Base-by-base conservation (phyloP, 805 yeast genomes). In the Debaryomyces hansenii region DNA sequence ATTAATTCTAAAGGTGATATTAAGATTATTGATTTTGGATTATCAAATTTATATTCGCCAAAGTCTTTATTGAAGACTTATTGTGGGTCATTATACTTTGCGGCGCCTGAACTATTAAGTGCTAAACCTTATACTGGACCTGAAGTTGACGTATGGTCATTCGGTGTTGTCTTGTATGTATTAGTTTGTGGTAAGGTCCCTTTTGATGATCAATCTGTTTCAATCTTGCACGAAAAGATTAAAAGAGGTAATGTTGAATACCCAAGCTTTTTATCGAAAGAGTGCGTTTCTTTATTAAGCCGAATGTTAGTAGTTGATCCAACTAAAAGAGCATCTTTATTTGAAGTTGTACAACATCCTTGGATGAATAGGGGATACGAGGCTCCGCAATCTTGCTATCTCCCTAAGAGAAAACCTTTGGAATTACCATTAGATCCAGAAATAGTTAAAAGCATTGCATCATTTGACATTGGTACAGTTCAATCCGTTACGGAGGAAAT, bases 181-280 rank as follows among this genome's bases (percentile, higher is more conserved):
- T 74, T 94, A 50, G 97, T 94, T 2, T 91, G 97, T 64, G 99
- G 99, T 45, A 91, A 90, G 64, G 98, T 94, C 11, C 99, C 99
- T 7, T 94, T 94, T 64, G 99, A 94, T 65, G 98, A 94, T 62
- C 95, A 90, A 58, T 84, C 88, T 54, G 96, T 95, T 52, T 84
- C 91, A 39, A 91, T 87, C 1, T 75, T 94, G 56, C 99, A 94
- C 64, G 96, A 90, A 52, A 91, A 91, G 65, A 94, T 94, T 63
- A 94, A 92, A 63, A 80, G 84, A 54, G 99, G 98, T 35, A 77
- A 83, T 51, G 96, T 94, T 9, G 96, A 90, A 54, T 94, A 94
- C 64, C 98, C 99, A 6, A 77, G 79, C 32, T 83, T 84, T 68
- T 69, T 94, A 40, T 84, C 96, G 5, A 74, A 79, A 28, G 96